A percentile compares a stretch with the other conserved stretches of the same genome.
Evolutionary conservation across 768 basidiomycete species (phyloP).

Genomic region (Boletus insuetus): DNA sequence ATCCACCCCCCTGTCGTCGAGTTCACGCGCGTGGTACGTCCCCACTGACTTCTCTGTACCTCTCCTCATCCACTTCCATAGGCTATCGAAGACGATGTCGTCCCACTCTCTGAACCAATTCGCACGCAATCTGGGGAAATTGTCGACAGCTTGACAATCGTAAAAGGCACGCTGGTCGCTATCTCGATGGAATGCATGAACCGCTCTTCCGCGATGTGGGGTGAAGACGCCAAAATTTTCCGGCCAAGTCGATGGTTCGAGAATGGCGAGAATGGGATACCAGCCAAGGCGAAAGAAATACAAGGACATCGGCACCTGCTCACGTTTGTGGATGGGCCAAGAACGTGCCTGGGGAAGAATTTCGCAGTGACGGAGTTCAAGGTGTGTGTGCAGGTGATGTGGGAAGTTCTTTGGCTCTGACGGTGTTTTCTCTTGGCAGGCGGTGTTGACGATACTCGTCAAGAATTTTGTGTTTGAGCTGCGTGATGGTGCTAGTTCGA

Average conservation of each 20-base stretch:
- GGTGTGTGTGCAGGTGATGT: slow-evolving; percentile 7
- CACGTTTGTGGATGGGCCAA: slow-evolving; percentile 49
- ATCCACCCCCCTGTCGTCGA: slow-evolving; percentile 38
- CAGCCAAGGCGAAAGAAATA: slow-evolving; percentile 36
- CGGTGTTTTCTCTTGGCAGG: slow-evolving; percentile 22
- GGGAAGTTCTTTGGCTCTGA: background rate
- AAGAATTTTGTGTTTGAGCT: slow-evolving; percentile 35
- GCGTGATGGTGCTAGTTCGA: slow-evolving; percentile 35
- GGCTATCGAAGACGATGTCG: slow-evolving; percentile 51
- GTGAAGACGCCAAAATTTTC: slow-evolving; percentile 53
- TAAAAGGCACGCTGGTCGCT: slow-evolving; percentile 45
- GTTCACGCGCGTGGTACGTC: slow-evolving; percentile 9
- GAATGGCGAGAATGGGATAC: slow-evolving; percentile 18
- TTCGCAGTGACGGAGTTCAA: slow-evolving; percentile 43
- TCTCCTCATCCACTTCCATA: slow-evolving; percentile 29
- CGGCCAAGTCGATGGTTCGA: slow-evolving; percentile 63
- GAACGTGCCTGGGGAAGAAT: slow-evolving; percentile 45
- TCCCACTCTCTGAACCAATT: slow-evolving; percentile 54
- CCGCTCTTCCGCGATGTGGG: slow-evolving; percentile 54
- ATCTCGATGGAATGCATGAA: slow-evolving; percentile 49
- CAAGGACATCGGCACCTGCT: slow-evolving; percentile 49
- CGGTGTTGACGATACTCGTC: slow-evolving; percentile 41
- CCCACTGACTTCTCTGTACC: background rate
- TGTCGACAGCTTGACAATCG: slow-evolving; percentile 40
- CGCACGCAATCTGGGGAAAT: slow-evolving; percentile 37